A percentile compares a stretch with the other conserved stretches of the same genome.
phyloP scores from a whole-genome alignment of 129 eudicot genomes.

The Arctium lappa region DNA sequence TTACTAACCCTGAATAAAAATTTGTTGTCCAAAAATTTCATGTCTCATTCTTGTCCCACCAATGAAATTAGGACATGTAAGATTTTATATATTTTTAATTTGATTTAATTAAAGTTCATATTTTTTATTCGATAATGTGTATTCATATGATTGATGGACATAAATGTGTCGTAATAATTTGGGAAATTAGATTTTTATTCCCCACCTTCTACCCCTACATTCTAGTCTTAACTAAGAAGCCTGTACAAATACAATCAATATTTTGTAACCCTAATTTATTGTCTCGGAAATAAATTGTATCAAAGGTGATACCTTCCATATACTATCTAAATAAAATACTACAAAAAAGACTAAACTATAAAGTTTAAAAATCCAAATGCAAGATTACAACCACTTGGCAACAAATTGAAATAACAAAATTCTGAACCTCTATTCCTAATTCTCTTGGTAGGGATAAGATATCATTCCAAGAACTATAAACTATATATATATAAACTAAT shows the following conservation, averaged over 20 bases:
- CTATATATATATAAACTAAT: background rate
- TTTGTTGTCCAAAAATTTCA: no score
- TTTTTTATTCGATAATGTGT: no score
- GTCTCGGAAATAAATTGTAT: background rate
- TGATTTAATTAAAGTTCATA: no score
- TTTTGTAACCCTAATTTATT: no score
- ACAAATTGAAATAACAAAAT: slow-evolving; percentile 6
- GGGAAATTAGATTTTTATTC: no score
- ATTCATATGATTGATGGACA: no score
- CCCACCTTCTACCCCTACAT: background rate
- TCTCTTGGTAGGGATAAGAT: background rate
- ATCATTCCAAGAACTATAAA: background rate
- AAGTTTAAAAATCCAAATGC: background rate
- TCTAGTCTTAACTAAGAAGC: background rate
- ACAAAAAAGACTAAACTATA: background rate
- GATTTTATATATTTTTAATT: no score
- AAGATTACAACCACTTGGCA: slow-evolving; percentile 5
- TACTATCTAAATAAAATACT: background rate
- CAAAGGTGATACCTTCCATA: background rate
- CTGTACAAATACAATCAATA: background rate
- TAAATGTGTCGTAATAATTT: no score
- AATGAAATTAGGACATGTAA: no score
- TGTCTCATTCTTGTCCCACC: no score
- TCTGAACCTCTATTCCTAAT: slow-evolving; percentile 16
- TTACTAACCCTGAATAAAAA: background rate